Base-by-base conservation (phyloP, 1,284 basidiomycete genomes). In the Trichosporon asahii region DNA sequence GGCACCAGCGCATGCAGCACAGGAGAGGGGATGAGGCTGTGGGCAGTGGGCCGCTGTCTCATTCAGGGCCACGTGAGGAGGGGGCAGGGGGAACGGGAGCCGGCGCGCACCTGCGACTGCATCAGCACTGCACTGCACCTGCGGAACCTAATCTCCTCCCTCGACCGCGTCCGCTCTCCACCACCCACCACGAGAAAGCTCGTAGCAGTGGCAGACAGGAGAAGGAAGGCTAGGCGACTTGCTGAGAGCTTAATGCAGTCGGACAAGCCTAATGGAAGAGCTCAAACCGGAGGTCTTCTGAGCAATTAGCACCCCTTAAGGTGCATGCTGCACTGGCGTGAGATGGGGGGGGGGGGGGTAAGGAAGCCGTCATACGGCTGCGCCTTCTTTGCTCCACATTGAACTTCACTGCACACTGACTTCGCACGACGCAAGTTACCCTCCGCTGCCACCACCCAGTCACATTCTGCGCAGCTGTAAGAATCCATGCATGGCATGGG, bases 191-290 rank as follows among this genome's bases (percentile, higher is more conserved):
- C n/a, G n/a, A n/a, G n/a, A n/a, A n/a, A n/a, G n/a, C n/a, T n/a
- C n/a, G n/a, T n/a, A n/a, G n/a, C 11, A 60, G 55, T 60, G 55
- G 55, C 55, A 60, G 55, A 60, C 55, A 60, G 55, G 55, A 60
- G 55, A 14, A 8, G 18, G 21, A 7, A 6, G 21, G 31, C 31
- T 33, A 21, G 44, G 14, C 44, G 21, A 18, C 18, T 21, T 8
- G 44, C 21, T 18, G 49, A 23, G 49, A 53, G 49, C 49, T 53
- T 53, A 53, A 23, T 53, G 21, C 21, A 5, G 7, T 7, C 21
- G n/a, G n/a, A 53, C 49, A 25, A 53, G n/a, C 49, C 12, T 6
- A n/a, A 46, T n/a, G n/a, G n/a, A n/a, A n/a, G n/a, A n/a, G n/a
- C n/a, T n/a, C n/a, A n/a, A n/a, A n/a, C n/a, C n/a, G n/a, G n/a